Evolutionary conservation across 805 yeast species (phyloP), one percentile per base, ranked within the genome.

Genomic region (Myxozyma geophila): DNA sequence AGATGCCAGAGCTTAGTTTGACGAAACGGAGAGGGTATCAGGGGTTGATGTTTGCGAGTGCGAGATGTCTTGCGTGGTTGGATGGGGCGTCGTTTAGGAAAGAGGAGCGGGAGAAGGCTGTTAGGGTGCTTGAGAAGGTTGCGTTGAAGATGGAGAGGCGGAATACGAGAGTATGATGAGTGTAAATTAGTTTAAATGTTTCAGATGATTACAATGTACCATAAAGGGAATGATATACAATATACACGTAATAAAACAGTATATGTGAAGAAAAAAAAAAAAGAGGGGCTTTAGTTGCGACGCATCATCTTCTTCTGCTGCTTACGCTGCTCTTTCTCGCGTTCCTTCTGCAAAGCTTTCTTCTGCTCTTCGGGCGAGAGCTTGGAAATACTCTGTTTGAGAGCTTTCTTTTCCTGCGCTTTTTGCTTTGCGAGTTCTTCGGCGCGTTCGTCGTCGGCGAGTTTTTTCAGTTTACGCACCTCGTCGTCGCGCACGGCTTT

Each of bases 311-410:
- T 77, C 54, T 35, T 82, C 86, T 77, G 79, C 82, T 74, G 79
- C 78, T 78, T 90, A 89, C 91, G 86, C 74, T 87, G 90, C 76
- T 86, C 90, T 80, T 87, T 90, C 70, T 90, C 96, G 69, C 81
- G 80, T 76, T 88, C 90, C 79, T 88, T 90, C 79, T 85, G 86
- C 68, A 89, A 93, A 49, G 83, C 76, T 78, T 88, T 90, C 69
- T 86, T 86, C 78, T 89, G 95, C 74, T 88, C 95, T 72, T 87
- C 91, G 65, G 90, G 87, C 52, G 87, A 81, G 73, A 89, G 77
- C 39, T 81, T 82, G 69, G 82, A 77, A 67, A 83, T 71, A 6
- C 35, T 50, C 28, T 60, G 55, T 52, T 60, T 56, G 12, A 36
- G 59, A 59, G 79, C 78, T 68, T 88, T 88, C 77, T 85, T 86